These are phyloP conservation scores for Microbotryum scabiosae DNA, from an alignment of 1,284 basidiomycete species.

Conservation along the genomic window DNA sequence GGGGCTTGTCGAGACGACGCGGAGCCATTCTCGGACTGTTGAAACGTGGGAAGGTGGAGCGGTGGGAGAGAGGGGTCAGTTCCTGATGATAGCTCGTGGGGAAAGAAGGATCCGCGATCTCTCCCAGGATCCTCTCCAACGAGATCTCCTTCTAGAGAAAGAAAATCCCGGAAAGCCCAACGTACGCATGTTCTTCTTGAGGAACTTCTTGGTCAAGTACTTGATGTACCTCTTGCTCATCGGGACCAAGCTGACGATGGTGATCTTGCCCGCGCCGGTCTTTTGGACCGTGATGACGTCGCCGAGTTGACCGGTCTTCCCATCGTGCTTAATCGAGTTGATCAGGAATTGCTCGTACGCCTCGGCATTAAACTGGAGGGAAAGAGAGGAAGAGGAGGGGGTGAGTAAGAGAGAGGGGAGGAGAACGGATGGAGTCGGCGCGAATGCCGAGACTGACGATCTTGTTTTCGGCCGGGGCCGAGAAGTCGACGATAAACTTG, in stretches of 20 bases:
- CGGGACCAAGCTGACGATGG: constrained; percentile 40
- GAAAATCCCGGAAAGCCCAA: constrained; percentile 27
- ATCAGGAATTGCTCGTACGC: constrained; percentile 43
- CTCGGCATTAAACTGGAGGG: constrained; percentile 37
- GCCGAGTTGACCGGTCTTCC: constrained; percentile 42
- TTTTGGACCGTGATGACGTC: constrained; percentile 38
- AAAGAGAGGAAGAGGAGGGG: neutral
- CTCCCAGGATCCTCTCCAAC: no score
- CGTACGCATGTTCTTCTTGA: constrained; percentile 32
- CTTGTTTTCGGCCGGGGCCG: constrained; percentile 41
- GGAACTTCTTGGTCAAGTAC: constrained; percentile 41
- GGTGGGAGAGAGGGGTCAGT: neutral
- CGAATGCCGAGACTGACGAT: constrained; percentile 24
- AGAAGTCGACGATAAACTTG: constrained; percentile 41
- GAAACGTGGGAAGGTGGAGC: constrained; percentile 14
- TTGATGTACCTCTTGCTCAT: constrained; percentile 42
- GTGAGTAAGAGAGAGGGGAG: neutral
- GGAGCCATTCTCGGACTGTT: constrained; percentile 39
- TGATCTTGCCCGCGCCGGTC: constrained; percentile 40
- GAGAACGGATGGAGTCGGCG: no score
- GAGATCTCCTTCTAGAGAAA: no score
- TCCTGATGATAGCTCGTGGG: neutral
- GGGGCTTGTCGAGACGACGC: constrained; percentile 41
- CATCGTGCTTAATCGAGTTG: constrained; percentile 44
- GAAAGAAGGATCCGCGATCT: no score